Conservation (phyloP, 2,329 filamentous ascomycete species). For the Sporothrix humicola region DNA sequence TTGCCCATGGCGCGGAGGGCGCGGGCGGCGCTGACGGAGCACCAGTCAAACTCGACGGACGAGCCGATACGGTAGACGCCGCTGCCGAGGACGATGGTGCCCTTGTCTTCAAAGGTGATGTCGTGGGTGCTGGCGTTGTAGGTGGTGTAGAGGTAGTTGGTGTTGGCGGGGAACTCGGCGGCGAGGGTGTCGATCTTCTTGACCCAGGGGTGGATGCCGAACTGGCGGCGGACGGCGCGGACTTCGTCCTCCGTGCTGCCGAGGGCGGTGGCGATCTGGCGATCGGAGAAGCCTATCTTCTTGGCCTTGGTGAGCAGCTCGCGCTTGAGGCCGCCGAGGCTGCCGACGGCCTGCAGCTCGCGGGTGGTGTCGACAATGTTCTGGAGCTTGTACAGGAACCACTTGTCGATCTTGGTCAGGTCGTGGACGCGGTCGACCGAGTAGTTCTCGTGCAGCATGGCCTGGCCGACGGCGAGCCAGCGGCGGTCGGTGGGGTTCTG, state of each 20-base stretch:
- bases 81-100: constrained; percentile 85
- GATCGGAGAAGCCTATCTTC: constrained; percentile 97
- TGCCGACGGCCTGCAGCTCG: constrained; percentile 83
- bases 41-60: constrained; percentile 99
- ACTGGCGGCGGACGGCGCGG: constrained; percentile 79
- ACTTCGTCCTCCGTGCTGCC: constrained; percentile 88
- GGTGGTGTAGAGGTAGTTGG: constrained; percentile 96
- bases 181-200: constrained; percentile 99
- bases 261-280: constrained; percentile 87
- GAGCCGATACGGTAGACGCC: constrained; percentile 98
- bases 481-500: constrained; percentile 93
- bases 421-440: constrained; percentile 90
- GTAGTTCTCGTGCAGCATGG: constrained; percentile 97
- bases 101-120: constrained; percentile 90
- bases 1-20: constrained; percentile 85
- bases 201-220: constrained; percentile 92
- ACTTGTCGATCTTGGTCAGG: constrained; percentile 97
- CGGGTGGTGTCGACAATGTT: constrained; percentile 92
- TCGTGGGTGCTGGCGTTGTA: constrained; percentile 97
- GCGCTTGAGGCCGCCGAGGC: constrained; percentile 82
- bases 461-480: constrained; percentile 96
- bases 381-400: constrained; percentile 98
- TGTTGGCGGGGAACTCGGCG: constrained; percentile 92
- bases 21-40: constrained; percentile 86
- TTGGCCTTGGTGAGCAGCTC: constrained; percentile 90